Base-by-base conservation (phyloP, 2,329 filamentous ascomycete species). In the Penicillium frequentans region DNA sequence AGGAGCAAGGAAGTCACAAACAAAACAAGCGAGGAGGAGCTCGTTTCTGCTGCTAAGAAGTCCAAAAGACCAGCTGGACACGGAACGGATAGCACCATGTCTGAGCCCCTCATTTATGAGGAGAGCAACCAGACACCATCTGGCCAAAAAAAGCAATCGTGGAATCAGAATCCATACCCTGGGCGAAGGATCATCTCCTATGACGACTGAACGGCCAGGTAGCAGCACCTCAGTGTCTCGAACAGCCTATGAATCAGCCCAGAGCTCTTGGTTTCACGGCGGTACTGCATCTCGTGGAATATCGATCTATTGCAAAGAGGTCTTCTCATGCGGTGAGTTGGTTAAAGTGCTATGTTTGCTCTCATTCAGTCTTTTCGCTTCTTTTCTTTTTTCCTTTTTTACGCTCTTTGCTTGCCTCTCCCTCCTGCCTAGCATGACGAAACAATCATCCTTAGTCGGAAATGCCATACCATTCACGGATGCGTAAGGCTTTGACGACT, bases 381-480 rank as follows among this genome's bases (percentile, higher is more conserved):
- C 10, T 31, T 31, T 11, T 31, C 1, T 31, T 31, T 13, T 11
- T 44, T 52, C 19, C 19, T 19, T 19, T 19, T 19, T 19, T 19
- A 19, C 19, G 19, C 19, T 19, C 23, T 8, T 39, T 52, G 55
- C 53, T 23, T 42, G 2, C 6, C 39, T 23, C 10, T 19, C 27
- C 13, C 42, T 56, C 55, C 35, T 23, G 26, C 46, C 42, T 55
- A 67, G 70, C 70, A 89, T 93, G 91, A 96, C 93, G 91, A 95
- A 86, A 92, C 81, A 75, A 29, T 42, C 33, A 96, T 96, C 91
- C 91, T 96, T 96, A 96, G 90, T 82, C 91, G 84, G 42, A 87
- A 96, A 64, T 77, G 75, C 79, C 77, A 72, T 73, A 73, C 70
- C 73, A 70, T 72, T 58, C 64, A 37, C 67, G 66, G 59, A 72